Conservation (phyloP, 805 yeast species). For the Candida sphagnicola region DNA sequence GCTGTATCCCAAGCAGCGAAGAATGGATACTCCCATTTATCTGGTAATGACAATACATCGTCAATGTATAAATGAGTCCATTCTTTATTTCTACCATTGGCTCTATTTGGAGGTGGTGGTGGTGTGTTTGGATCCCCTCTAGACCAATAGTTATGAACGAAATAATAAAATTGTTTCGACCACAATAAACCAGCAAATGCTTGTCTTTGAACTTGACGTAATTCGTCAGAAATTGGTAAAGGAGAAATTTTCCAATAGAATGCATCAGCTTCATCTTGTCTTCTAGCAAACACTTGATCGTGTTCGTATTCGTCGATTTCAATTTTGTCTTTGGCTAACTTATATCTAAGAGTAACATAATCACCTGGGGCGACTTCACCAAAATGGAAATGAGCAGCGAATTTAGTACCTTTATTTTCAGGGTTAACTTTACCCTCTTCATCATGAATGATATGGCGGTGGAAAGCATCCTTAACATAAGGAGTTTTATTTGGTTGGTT, state of each 20-base stretch:
- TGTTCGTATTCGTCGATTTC: slow-evolving; percentile 70
- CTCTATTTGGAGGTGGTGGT: slow-evolving; percentile 75
- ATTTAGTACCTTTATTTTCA: slow-evolving; percentile 68
- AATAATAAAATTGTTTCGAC: slow-evolving; percentile 89
- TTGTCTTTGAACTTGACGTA: slow-evolving; percentile 83
- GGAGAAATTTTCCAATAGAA: slow-evolving; percentile 89
- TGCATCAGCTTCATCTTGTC: slow-evolving; percentile 87
- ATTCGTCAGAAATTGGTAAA: slow-evolving; percentile 72
- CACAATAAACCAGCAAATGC: slow-evolving; percentile 92
- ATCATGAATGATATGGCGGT: slow-evolving; percentile 69
- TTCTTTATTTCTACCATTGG: slow-evolving; percentile 80
- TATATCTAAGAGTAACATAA: slow-evolving; percentile 80
- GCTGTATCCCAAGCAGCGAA: slow-evolving; percentile 98
- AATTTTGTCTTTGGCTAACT: slow-evolving; percentile 44
- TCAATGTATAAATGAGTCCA: slow-evolving; percentile 89
- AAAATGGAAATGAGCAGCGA: slow-evolving; percentile 79
- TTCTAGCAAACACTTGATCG: slow-evolving; percentile 62
- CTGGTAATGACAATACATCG: slow-evolving; percentile 85
- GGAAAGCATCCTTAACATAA: slow-evolving; percentile 87
- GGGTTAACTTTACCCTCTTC: slow-evolving; percentile 66
- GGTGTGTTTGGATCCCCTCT: slow-evolving; percentile 76
- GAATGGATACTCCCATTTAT: slow-evolving; percentile 94
- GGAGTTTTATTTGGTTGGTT: slow-evolving; percentile 51
- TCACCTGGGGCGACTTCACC: slow-evolving; percentile 83
- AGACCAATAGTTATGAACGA: slow-evolving; percentile 82